Conservation (phyloP, 2,329 filamentous ascomycete genomes). For the Exutisphaerella laricina region DNA sequence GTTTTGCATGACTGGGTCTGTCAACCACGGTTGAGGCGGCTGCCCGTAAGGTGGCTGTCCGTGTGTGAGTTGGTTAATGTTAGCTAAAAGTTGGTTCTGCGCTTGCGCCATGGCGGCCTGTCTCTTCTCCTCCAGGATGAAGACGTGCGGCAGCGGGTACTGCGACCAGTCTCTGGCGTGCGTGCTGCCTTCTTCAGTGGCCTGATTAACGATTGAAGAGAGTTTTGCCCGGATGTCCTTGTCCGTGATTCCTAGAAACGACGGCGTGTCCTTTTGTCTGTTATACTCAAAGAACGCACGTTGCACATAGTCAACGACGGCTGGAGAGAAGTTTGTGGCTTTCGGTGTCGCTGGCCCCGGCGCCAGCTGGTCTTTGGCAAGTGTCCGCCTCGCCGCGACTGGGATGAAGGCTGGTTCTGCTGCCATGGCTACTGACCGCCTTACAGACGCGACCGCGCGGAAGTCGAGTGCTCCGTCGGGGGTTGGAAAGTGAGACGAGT, state of each 20-base stretch:
- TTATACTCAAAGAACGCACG: conserved; percentile 70
- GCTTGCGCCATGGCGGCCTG: conserved; percentile 36
- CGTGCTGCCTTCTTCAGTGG: conserved; percentile 65
- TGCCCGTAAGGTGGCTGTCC: conserved; percentile 6
- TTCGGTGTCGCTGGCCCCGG: conserved; percentile 14
- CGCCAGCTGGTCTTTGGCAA: conserved; percentile 24
- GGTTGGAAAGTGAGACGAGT: too few relatives aligned
- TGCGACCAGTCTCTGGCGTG: conserved; percentile 74
- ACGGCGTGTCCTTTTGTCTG: conserved; percentile 41
- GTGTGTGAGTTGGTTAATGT: conserved; percentile 21
- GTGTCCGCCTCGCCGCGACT: conserved; percentile 41
- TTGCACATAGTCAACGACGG: conserved; percentile 84
- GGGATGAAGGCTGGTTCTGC: conserved; percentile 41
- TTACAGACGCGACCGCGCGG: conserved; percentile 10
- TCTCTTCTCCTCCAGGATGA: conserved; percentile 67
- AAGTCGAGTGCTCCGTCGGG: conserved; percentile 1
- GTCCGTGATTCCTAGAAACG: conserved; percentile 38
- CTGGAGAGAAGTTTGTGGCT: conserved; percentile 62
- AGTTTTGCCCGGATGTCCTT: conserved; percentile 77
- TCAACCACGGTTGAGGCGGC: neutral
- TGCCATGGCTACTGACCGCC: conserved; percentile 21
- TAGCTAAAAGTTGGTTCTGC: conserved; percentile 26
- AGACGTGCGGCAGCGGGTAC: conserved; percentile 76
- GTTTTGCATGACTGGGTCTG: conserved; percentile 30
- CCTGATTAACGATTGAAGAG: conserved; percentile 76